Percentiles rank a stretch among this genome's conserved stretches.
phyloP scores from a whole-genome alignment of 2,329 filamentous ascomycete genomes.

The Paecilomyces fulvus region DNA sequence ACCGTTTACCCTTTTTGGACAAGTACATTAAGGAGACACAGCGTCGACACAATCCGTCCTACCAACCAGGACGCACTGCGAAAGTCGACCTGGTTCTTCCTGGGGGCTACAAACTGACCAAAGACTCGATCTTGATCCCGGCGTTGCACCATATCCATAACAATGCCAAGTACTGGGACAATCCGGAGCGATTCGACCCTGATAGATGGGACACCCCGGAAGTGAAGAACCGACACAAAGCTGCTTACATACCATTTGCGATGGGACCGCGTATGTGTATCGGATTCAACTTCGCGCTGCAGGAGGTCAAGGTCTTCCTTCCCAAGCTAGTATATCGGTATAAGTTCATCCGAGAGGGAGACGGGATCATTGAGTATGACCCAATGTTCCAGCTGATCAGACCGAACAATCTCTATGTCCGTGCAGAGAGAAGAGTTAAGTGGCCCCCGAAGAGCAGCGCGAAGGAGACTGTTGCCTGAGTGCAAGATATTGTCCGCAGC shows the following conservation, averaged over 20 bases:
- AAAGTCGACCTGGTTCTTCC: constrained; percentile 50
- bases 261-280: constrained; percentile 51
- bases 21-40: constrained; percentile 55
- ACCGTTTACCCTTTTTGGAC: constrained; percentile 35
- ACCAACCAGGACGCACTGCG: constrained; percentile 52
- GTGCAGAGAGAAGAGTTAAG: constrained; percentile 41
- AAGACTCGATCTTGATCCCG: neutral
- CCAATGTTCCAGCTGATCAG: constrained; percentile 52
- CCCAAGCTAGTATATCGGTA: constrained; percentile 53
- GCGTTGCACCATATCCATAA: neutral
- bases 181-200: constrained; percentile 50
- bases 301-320: constrained; percentile 51
- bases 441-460: constrained; percentile 30
- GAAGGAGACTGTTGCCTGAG: neutral
- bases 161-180: constrained; percentile 42
- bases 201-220: constrained; percentile 51
- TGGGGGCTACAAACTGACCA: constrained; percentile 43
- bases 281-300: constrained; percentile 56
- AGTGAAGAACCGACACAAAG: constrained; percentile 45
- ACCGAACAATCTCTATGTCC: constrained; percentile 47
- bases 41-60: constrained; percentile 52
- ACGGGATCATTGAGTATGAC: constrained; percentile 49
- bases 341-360: constrained; percentile 44
- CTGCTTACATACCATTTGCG: constrained; percentile 52
- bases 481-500: neutral